Evolutionary conservation across 805 yeast species (phyloP).

Genomic region (Lipomyces kockii): DNA sequence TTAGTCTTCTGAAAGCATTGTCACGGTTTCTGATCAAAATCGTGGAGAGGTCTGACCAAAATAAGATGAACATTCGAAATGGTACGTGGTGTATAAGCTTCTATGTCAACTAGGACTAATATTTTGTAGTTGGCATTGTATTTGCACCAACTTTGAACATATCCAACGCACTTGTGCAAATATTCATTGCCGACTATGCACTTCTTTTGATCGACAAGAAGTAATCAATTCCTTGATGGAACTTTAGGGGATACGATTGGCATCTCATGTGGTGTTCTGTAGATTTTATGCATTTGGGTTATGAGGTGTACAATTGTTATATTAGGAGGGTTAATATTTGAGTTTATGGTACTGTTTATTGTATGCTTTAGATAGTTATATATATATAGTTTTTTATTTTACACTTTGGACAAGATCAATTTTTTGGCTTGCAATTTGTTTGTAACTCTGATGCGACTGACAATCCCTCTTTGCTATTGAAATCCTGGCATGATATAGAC

Average conservation of each 20-base stretch:
- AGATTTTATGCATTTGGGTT: neutral
- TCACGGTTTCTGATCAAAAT: conserved; percentile 71
- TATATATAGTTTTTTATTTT: too few relatives aligned
- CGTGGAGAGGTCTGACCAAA: conserved; percentile 60
- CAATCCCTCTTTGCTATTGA: too few relatives aligned
- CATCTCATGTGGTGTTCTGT: neutral
- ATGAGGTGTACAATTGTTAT: neutral
- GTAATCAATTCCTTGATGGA: neutral
- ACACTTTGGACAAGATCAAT: neutral
- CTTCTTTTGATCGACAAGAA: conserved; percentile 62
- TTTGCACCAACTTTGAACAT: conserved; percentile 80
- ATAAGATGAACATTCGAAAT: conserved; percentile 85
- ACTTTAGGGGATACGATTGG: neutral
- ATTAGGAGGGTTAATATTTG: neutral
- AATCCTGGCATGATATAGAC: too few relatives aligned
- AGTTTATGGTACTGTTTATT: neutral
- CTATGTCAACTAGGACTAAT: neutral
- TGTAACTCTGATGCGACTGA: too few relatives aligned
- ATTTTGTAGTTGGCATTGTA: conserved; percentile 60
- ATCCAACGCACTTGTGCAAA: conserved; percentile 62
- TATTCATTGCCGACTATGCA: conserved; percentile 64
- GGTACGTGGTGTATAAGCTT: conserved; percentile 18
- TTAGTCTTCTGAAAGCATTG: conserved; percentile 65
- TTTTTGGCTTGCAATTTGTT: neutral
- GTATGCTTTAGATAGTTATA: too few relatives aligned